These are phyloP conservation scores for Millerozyma miso DNA, from an alignment of 805 yeast genomes.

Conservation along the genomic window DNA sequence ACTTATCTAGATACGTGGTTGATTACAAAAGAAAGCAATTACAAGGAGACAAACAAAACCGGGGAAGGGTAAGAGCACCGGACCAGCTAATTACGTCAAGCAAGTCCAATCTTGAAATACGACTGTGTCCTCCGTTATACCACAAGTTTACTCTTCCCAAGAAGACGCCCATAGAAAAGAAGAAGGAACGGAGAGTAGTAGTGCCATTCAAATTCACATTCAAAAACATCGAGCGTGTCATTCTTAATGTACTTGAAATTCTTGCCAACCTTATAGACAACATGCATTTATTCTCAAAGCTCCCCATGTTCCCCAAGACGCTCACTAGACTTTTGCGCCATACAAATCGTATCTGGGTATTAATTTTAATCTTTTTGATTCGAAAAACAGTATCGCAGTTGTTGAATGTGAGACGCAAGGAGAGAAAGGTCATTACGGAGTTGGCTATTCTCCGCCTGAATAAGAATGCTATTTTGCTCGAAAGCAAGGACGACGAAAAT, in stretches of 20 bases:
- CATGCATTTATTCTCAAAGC: slow-evolving; percentile 36
- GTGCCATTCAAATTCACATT: slow-evolving; percentile 19
- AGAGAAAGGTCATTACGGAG: slow-evolving; percentile 34
- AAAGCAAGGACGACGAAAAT: slow-evolving; percentile 13
- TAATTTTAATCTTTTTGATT: slow-evolving; percentile 36
- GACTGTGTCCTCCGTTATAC: slow-evolving; percentile 34
- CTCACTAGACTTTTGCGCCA: slow-evolving; percentile 30
- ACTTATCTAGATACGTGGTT: slow-evolving; percentile 24
- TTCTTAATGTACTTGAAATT: slow-evolving; percentile 30
- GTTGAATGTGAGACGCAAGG: slow-evolving; percentile 35
- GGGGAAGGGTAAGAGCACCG: slow-evolving; percentile 9
- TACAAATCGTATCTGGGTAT: slow-evolving; percentile 42
- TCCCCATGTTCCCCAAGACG: slow-evolving; percentile 40
- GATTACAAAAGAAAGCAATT: slow-evolving; percentile 8
- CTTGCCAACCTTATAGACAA: slow-evolving; percentile 39
- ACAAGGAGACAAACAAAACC: slow-evolving; percentile 5
- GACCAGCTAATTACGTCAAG: slow-evolving; percentile 13
- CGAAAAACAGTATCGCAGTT: slow-evolving; percentile 40
- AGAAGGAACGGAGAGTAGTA: slow-evolving; percentile 3
- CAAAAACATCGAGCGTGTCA: slow-evolving; percentile 24
- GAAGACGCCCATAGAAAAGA: slow-evolving; percentile 1
- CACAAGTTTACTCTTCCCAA: slow-evolving; percentile 25
- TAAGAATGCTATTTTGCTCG: slow-evolving; percentile 17
- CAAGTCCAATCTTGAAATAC: slow-evolving; percentile 23
- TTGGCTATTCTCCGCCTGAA: slow-evolving; percentile 25